Base-by-base conservation (phyloP, 192 early-diverging fungal species). In the Borealophlyctis nickersoniae region DNA sequence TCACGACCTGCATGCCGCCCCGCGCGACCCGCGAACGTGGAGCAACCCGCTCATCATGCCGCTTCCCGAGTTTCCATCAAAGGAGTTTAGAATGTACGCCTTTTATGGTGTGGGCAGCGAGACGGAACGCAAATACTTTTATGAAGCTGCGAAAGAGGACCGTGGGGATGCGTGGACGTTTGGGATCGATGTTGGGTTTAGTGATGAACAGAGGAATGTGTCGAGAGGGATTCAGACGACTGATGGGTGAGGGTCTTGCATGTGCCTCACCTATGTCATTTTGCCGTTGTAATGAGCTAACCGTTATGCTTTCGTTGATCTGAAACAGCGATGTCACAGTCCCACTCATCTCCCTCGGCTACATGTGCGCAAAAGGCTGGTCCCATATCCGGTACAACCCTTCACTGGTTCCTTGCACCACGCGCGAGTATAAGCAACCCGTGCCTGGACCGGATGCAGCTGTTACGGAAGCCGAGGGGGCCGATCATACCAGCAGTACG, bases 361-460 rank as follows among this genome's bases (percentile, higher is more conserved):
- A 91, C 71, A 95, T 95, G 93, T 92, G 92, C 58, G 79, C 80
- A 13, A 74, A 81, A 9, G 93, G 89, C 16, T 95, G 93, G 93
- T 82, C 79, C 36, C 84, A 89, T 66, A 75, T 80, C 9, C 76
- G 90, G 58, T 94, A 88, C 66, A 95, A 95, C 68, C 93, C 93
- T 29, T 74, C 82, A 45, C 76, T 76, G n/a, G 77, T 88, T 52
- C 72, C 82, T 2, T 69, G 93, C 2, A 84, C 90, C 16, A 83
- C 88, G 0, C 77, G 87, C 27, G 93, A 95, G 74, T 90, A 83
- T 71, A 3, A 11, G 35, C 28, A 50, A 19, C 16, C 23, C n/a
- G 29, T 19, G 14, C 1, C 23, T 3, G 1, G 60, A 13, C 55
- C 64, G 49, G 81, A 91, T 48, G 77, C 75, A 49, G 73, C 74